These are phyloP conservation scores for Botrytis medusae DNA, from an alignment of 2,329 filamentous ascomycete species.

Conservation along the genomic window DNA sequence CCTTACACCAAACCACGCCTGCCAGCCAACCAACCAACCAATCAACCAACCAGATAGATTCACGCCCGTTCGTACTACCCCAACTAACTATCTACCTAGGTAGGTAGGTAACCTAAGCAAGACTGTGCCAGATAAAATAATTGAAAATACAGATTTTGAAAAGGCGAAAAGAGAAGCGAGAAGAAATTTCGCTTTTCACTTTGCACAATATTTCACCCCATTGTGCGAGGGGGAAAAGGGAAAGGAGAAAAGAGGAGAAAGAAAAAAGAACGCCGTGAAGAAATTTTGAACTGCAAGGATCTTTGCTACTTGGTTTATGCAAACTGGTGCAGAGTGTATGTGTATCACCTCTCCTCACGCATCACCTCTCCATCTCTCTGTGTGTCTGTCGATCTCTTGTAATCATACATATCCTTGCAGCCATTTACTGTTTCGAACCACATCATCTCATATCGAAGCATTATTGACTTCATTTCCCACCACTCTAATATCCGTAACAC, in stretches of 20 bases:
- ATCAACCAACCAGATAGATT: background rate
- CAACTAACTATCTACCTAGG: background rate
- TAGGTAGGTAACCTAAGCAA: background rate
- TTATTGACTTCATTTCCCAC: background rate
- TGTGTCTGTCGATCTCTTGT: background rate
- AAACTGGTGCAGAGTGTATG: background rate
- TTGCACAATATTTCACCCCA: background rate
- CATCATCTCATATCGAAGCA: conserved; percentile 6
- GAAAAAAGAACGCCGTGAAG: background rate
- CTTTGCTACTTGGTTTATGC: background rate
- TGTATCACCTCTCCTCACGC: background rate
- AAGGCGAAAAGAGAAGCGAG: background rate
- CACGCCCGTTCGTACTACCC: background rate
- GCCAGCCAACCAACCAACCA: background rate
- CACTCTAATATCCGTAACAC: conserved; percentile 10
- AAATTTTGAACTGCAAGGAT: background rate
- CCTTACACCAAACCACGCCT: background rate
- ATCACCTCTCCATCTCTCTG: background rate
- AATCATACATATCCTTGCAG: conserved; percentile 7
- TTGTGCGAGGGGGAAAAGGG: background rate
- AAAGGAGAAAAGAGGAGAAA: background rate
- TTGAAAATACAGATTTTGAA: background rate
- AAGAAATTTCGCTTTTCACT: background rate
- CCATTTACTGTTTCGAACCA: background rate
- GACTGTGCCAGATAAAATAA: background rate